Percentiles rank a stretch among this genome's conserved stretches.
Evolutionary conservation across 2,329 filamentous ascomycete species (phyloP).

Genomic region (Onygenales sp.): DNA sequence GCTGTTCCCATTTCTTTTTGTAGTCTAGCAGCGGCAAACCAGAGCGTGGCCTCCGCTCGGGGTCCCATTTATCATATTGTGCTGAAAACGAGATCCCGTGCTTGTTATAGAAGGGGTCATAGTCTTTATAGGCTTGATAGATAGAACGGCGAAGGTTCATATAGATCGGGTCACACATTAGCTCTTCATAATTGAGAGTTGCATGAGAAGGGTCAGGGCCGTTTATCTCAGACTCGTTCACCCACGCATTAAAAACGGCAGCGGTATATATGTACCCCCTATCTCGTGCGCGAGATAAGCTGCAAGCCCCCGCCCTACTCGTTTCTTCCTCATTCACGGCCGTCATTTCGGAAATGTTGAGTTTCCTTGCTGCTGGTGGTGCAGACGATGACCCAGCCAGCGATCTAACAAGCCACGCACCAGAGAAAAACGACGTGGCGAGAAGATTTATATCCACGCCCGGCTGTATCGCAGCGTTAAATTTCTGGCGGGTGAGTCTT

Average conservation of each 20-base stretch:
- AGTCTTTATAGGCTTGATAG: not conserved
- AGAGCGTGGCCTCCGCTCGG: constrained; percentile 7
- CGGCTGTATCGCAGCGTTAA: not conserved
- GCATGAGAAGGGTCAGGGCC: not conserved
- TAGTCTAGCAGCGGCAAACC: constrained; percentile 9
- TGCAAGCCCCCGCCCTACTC: constrained; percentile 4
- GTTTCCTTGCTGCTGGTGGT: not conserved
- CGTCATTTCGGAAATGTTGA: constrained; percentile 4
- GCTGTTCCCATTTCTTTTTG: constrained; percentile 10
- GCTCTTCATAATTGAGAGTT: too few species aligned
- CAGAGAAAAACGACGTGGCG: constrained; percentile 7
- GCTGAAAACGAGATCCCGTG: constrained; percentile 12
- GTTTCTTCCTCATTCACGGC: not conserved
- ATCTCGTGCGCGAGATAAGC: constrained; percentile 1
- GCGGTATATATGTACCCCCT: constrained; percentile 4
- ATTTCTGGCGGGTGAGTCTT: constrained; percentile 1
- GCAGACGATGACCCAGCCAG: not conserved
- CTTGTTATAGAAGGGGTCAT: constrained; percentile 5
- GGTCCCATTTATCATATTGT: constrained; percentile 13
- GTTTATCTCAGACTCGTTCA: not conserved
- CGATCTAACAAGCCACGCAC: constrained; percentile 5
- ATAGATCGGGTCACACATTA: constrained; percentile 5
- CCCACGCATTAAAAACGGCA: constrained; percentile 3
- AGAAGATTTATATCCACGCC: constrained; percentile 4
- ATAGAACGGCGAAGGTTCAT: not conserved